phyloP scores from a whole-genome alignment of 202 grass and related monocot species.

The Brachypodium distachyon region DNA sequence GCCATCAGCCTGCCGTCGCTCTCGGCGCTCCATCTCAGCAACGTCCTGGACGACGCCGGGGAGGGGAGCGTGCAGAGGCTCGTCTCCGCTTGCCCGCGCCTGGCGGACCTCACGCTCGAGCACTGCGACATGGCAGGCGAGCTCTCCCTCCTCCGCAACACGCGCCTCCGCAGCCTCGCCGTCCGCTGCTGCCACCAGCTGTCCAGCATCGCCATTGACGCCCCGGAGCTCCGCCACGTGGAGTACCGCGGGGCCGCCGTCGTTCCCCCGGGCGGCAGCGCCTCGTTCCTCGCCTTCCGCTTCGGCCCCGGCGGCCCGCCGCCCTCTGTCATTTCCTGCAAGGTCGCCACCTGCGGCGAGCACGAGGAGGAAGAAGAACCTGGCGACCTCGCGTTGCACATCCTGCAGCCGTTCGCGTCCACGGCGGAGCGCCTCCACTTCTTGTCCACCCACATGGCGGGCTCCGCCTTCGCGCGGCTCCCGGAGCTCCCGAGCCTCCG shows the following conservation, averaged over 20 bases:
- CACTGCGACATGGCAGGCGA: background rate
- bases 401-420: background rate
- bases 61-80: background rate
- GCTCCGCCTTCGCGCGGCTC: background rate
- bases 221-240: background rate
- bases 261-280: background rate
- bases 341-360: background rate
- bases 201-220: background rate
- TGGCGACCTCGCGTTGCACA: too few species aligned
- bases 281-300: too few species aligned
- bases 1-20: background rate
- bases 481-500: background rate
- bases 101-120: background rate
- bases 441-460: background rate
- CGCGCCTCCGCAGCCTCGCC: background rate
- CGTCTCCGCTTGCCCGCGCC: background rate
- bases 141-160: background rate
- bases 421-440: background rate
- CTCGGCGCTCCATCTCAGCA: background rate
- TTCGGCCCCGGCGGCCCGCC: too few species aligned
- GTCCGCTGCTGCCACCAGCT: constrained; percentile 16
- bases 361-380: too few species aligned
- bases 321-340: background rate
- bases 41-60: background rate
- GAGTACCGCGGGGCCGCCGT: background rate